These are phyloP conservation scores for Mycena maculata DNA, from an alignment of 768 basidiomycete species.

Conservation along the genomic window DNA sequence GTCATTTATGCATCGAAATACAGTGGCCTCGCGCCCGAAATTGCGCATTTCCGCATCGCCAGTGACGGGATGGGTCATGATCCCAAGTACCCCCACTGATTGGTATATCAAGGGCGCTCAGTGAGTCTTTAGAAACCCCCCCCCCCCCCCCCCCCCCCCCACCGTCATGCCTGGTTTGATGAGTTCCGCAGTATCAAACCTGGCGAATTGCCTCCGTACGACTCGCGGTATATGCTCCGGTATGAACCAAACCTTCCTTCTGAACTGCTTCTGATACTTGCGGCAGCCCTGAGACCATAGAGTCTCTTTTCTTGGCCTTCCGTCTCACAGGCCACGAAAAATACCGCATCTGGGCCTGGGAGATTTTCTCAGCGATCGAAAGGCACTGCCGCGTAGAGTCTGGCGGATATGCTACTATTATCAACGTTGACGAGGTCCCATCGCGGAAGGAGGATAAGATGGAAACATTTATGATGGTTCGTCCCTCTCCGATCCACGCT, in stretches of 20 bases:
- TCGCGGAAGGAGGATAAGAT: conserved; percentile 84
- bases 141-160: too few relatives aligned
- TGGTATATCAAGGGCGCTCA: conserved; percentile 93
- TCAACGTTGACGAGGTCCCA: conserved; percentile 86
- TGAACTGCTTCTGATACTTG: not conserved
- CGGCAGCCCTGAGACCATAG: conserved; percentile 89
- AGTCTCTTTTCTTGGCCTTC: conserved; percentile 92
- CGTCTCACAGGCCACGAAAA: conserved; percentile 86
- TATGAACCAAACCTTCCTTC: conserved; percentile 42
- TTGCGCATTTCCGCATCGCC: conserved; percentile 83
- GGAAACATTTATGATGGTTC: conserved; percentile 94
- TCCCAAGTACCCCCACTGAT: conserved; percentile 63
- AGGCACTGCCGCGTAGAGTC: conserved; percentile 79
- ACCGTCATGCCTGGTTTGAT: not conserved
- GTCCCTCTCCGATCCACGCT: conserved; percentile 37
- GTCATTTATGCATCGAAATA: not conserved
- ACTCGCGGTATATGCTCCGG: conserved; percentile 94
- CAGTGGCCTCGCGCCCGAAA: conserved; percentile 90
- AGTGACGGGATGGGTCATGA: conserved; percentile 64
- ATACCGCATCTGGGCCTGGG: conserved; percentile 89
- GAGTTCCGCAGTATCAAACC: conserved; percentile 39
- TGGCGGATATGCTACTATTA: conserved; percentile 87
- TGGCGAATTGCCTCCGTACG: conserved; percentile 67
- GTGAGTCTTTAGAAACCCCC: conserved; percentile 51
- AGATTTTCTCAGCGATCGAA: conserved; percentile 90